A percentile compares a stretch with the other conserved stretches of the same genome.
phyloP scores from a whole-genome alignment of 1,139 yeast species.

The Taphrina deformans region DNA sequence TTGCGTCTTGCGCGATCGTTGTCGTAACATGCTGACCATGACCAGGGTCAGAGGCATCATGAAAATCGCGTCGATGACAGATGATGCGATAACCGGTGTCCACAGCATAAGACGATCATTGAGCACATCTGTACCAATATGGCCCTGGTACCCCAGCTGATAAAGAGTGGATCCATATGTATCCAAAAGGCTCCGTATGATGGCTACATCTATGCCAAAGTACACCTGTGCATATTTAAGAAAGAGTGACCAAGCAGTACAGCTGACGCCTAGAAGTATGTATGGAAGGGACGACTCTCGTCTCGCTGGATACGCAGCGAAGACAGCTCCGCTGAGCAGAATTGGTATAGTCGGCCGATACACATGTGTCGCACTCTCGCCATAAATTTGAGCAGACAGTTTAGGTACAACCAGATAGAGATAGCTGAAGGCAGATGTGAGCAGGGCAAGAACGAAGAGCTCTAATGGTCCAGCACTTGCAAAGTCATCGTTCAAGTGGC shows the following conservation, averaged over 20 bases:
- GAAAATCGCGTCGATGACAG: neutral
- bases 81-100: neutral
- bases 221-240: neutral
- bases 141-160: neutral
- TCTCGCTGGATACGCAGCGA: neutral
- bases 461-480: slow-evolving; percentile 1
- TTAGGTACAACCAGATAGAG: neutral
- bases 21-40: slow-evolving; percentile 4
- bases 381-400: slow-evolving; percentile 10
- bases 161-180: neutral
- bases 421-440: neutral
- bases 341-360: slow-evolving; percentile 4
- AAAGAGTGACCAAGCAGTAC: neutral
- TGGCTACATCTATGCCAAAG: neutral
- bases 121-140: neutral
- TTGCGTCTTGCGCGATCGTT: slow-evolving; percentile 9
- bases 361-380: neutral
- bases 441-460: neutral
- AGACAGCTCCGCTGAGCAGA: neutral
- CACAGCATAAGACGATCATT: neutral
- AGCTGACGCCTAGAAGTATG: neutral
- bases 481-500: neutral
- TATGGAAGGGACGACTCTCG: neutral
- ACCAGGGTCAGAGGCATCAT: neutral
- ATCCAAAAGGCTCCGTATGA: neutral